These are phyloP conservation scores for Rhizophora apiculata DNA, from an alignment of 345 rosid genomes.

Conservation along the genomic window DNA sequence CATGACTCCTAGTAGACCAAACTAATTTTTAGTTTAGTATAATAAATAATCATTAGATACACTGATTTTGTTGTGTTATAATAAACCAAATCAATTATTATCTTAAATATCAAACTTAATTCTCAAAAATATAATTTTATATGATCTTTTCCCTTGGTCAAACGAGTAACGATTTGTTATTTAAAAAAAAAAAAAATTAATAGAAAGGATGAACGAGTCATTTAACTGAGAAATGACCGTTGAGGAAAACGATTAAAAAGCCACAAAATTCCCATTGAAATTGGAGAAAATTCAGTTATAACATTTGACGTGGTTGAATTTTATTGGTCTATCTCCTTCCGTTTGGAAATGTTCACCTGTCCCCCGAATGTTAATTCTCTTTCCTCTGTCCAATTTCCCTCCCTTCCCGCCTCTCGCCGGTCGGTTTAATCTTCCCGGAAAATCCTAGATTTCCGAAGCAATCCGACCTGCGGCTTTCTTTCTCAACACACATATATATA, in stretches of 20 bases:
- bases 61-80: too few relatives aligned
- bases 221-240: neutral
- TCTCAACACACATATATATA: too few relatives aligned
- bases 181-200: neutral
- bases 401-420: constrained; percentile 23
- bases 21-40: too few relatives aligned
- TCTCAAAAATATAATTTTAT: too few relatives aligned
- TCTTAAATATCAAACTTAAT: too few relatives aligned
- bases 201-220: constrained; percentile 9
- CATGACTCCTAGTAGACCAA: too few relatives aligned
- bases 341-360: neutral
- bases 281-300: constrained; percentile 30
- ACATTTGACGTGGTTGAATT: constrained; percentile 26
- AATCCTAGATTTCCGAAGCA: constrained; percentile 24
- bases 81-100: too few relatives aligned
- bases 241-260: neutral
- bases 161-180: too few relatives aligned
- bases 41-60: too few relatives aligned
- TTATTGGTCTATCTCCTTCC: constrained; percentile 20
- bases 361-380: constrained; percentile 11
- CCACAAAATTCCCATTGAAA: constrained; percentile 24
- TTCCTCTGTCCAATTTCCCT: neutral
- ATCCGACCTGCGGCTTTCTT: constrained; percentile 19
- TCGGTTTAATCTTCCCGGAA: constrained; percentile 38
- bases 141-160: too few relatives aligned